Evolutionary conservation across 768 basidiomycete species (phyloP).

Genomic region (Boletus coccyginus): DNA sequence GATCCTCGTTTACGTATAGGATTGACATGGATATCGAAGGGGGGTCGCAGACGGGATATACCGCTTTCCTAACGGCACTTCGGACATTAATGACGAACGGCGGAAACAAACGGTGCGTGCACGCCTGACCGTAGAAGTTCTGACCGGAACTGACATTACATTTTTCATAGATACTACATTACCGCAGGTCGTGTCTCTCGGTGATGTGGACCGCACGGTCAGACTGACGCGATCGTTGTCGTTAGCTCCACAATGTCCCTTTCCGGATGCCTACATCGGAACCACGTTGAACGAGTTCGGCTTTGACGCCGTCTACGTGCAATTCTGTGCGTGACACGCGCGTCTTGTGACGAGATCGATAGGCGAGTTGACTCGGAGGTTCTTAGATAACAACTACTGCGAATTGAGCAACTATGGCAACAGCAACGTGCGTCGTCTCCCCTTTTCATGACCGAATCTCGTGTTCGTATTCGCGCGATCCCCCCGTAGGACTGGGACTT

Average conservation of each 20-base stretch:
- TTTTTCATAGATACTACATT: constrained; percentile 38
- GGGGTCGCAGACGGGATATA: constrained; percentile 32
- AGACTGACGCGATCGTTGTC: not conserved
- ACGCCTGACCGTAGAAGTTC: not conserved
- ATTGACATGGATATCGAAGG: constrained; percentile 51
- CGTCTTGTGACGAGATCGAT: not conserved
- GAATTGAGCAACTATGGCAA: constrained; percentile 40
- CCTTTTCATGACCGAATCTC: not conserved
- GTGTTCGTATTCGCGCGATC: not conserved
- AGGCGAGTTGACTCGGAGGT: not conserved
- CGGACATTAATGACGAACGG: constrained; percentile 25
- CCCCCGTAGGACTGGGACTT: constrained; percentile 45
- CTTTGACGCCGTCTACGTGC: constrained; percentile 52
- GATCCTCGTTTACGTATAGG: constrained; percentile 7
- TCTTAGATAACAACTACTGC: constrained; percentile 47
- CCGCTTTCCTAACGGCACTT: constrained; percentile 29
- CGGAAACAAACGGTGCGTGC: constrained; percentile 26
- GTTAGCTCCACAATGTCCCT: constrained; percentile 43
- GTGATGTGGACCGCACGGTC: not conserved
- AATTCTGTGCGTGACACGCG: constrained; percentile 37
- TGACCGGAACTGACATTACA: not conserved
- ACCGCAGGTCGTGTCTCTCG: constrained; percentile 33
- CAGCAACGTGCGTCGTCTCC: constrained; percentile 30
- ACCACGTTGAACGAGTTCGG: constrained; percentile 39
- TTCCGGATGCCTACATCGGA: constrained; percentile 45